Base-by-base conservation (phyloP, 768 basidiomycete species). In the Hysterangium stoloniferum region DNA sequence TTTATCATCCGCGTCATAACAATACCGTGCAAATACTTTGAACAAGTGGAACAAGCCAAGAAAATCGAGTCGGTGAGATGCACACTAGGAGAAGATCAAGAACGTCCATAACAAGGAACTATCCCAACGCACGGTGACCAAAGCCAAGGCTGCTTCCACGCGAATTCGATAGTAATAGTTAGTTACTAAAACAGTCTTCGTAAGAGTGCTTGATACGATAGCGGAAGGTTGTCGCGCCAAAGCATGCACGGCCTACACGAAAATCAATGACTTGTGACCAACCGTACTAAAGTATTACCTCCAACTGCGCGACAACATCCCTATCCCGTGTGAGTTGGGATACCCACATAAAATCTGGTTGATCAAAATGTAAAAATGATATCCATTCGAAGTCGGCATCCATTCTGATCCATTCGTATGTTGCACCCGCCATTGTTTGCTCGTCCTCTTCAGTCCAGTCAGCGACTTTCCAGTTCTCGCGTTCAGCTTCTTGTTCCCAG, bases 341-440 rank as follows among this genome's bases (percentile, higher is more conserved):
- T 19, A 95, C 87, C 93, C 94, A 99, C 90, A 95, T 95, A 61
- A 93, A 98, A 70, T 94, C 93, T 36, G 90, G 91, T 68, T 97
- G 92, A 45, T 94, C 87, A 56, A 95, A 98, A 55, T 81, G 82
- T 54, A 97, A 78, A 33, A 76, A 77, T n/a, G 90, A 86, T 48
- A 98, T 87, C 96, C 96, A 99, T 68, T 99, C 96, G 64, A 96
- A 94, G 63, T 99, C 96, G 13, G 96, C 93, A 62, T 99, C 96
- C 76, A 98, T 89, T 55, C 96, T 75, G 52, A 99, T 98, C 95
- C 95, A 99, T 67, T 99, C 96, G 66, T 97, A 99, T 3, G 92
- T 95, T 55, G 95, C 94, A 15, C 89, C 89, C 33, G 86, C 83
- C 90, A 98, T 95, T 36, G 77, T 73, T 53, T 85, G 82, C 61